These are phyloP conservation scores for California macrophylla DNA, from an alignment of 441 rosid species.

Conservation along the genomic window DNA sequence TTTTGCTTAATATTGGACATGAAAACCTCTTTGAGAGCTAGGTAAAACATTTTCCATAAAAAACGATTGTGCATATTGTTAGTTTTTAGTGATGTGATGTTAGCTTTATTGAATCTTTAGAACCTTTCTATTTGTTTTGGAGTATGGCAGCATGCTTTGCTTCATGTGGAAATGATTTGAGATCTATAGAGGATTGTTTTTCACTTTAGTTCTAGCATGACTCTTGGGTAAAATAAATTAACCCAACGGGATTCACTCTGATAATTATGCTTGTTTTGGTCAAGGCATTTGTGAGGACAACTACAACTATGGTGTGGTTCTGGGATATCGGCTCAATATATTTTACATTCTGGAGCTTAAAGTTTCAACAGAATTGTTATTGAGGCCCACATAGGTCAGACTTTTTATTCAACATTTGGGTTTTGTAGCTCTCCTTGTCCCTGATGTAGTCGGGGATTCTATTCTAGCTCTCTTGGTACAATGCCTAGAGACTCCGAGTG, in stretches of 20 bases:
- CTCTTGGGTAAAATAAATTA: neutral
- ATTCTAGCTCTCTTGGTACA: neutral
- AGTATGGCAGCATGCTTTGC: neutral
- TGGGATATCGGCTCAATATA: neutral
- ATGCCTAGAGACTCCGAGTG: neutral
- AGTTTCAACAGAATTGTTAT: neutral
- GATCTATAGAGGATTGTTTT: neutral
- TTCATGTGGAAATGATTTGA: neutral
- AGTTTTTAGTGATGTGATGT: neutral
- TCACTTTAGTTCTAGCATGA: neutral
- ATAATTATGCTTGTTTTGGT: slow-evolving; percentile 6
- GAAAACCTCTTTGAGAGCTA: neutral
- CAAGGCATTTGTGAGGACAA: neutral
- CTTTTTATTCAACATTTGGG: neutral
- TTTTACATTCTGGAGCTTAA: neutral
- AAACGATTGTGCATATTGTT: neutral
- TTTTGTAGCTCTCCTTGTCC: neutral
- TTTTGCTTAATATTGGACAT: neutral
- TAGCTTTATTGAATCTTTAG: neutral
- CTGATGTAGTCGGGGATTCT: neutral
- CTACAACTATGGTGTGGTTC: neutral
- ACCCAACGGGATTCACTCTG: neutral
- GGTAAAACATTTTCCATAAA: neutral
- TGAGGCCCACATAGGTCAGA: neutral
- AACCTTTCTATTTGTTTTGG: neutral